Evolutionary conservation across 1,284 basidiomycete genomes (phyloP), one percentile per base, ranked within the genome.

Genomic region (Neonothopanus nambi): DNA sequence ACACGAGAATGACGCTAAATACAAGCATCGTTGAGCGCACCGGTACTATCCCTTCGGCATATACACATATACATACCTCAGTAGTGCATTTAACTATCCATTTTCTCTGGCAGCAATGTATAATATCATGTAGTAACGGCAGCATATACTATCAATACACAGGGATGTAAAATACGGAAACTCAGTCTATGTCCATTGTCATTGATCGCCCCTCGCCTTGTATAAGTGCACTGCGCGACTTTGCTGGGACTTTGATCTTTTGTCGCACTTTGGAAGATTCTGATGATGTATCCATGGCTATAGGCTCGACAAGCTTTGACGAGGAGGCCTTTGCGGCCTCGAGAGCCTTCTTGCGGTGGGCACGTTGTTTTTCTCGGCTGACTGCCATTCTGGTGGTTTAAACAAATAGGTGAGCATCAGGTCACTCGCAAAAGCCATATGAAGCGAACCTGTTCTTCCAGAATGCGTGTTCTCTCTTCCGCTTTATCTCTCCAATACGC

Each of bases 381-480:
- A 80, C 80, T 9, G 87, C 83, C 93, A 95, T 95, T 65, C 93
- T 94, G n/a, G n/a, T n/a, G n/a, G n/a, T n/a, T n/a, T n/a, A n/a
- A 15, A 37, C 26, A 45, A 18, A 51, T 49, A 23, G 15, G 21
- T 44, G 42, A 44, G 21, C 11, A 26, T 11, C 5, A 28, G 26
- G 21, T 43, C n/a, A 2, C 18, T 36, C 23, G 38, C n/a, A 37
- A 17, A 8, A 13, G 35, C 39, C 42, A 20, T 38, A 42, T 18
- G 12, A 39, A 72, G n/a, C 79, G 56, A 55, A 88, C 92, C 93
- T 83, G 79, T 90, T 91, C 73, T 93, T 97, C 87, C 89, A 99
- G 83, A 99, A 99, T n/a, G 93, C 93, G 59, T 88, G 84, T 70
- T 99, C 97, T 70, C 97, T 82, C 67, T 89, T 85, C 57, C 84